Evolutionary conservation across 2,329 filamentous ascomycete genomes (phyloP).

Genomic region (Lizonia empirigonia): DNA sequence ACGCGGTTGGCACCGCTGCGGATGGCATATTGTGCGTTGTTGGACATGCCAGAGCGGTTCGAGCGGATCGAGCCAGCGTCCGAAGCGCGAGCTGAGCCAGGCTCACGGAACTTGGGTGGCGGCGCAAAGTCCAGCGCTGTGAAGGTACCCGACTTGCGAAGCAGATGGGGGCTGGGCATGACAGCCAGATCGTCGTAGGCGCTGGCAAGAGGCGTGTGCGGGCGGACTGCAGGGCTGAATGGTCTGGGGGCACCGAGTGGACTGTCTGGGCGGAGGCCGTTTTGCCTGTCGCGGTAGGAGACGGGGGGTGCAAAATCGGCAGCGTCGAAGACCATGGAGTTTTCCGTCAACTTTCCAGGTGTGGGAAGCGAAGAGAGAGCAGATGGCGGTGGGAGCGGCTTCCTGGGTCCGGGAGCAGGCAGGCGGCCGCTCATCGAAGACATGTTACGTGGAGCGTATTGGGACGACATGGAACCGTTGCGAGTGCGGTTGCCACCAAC

Average conservation of each 20-base stretch:
- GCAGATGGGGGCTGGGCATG: conserved; percentile 82
- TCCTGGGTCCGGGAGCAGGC: conserved; percentile 52
- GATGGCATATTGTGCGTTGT: conserved; percentile 70
- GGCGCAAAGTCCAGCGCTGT: conserved; percentile 82
- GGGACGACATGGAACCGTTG: conserved; percentile 56
- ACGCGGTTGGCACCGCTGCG: conserved; percentile 84
- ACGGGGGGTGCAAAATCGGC: conserved; percentile 86
- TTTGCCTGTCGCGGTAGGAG: conserved; percentile 65
- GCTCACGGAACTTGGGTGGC: conserved; percentile 70
- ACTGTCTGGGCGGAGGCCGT: conserved; percentile 67
- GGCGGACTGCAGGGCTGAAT: conserved; percentile 74
- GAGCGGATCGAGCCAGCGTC: conserved; percentile 63
- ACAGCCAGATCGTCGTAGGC: conserved; percentile 84
- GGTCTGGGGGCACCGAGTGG: conserved; percentile 64
- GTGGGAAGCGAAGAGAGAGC: conserved; percentile 80
- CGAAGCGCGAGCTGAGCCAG: conserved; percentile 44
- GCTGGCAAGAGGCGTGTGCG: conserved; percentile 78
- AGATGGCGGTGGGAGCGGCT: conserved; percentile 72
- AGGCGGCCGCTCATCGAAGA: conserved; percentile 49
- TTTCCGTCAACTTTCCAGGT: conserved; percentile 82
- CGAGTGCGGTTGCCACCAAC: conserved; percentile 37
- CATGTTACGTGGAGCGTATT: conserved; percentile 49
- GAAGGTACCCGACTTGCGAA: conserved; percentile 79
- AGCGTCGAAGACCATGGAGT: conserved; percentile 70
- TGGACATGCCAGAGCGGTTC: conserved; percentile 78